These are phyloP conservation scores for Clathrospora elynae DNA, from an alignment of 2,329 filamentous ascomycete genomes.

Conservation along the genomic window DNA sequence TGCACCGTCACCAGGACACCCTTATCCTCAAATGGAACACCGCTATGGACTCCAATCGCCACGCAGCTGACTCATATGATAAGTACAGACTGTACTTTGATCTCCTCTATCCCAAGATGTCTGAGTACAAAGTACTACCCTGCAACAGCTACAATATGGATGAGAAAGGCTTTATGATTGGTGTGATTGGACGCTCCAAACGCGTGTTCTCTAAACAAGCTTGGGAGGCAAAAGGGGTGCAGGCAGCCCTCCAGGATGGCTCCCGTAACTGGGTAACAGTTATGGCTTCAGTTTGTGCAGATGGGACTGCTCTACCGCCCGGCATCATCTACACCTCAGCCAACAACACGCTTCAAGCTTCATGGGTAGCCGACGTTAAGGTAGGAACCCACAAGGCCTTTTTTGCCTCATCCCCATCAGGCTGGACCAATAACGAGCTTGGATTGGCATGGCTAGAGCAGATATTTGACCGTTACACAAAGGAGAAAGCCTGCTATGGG, in stretches of 20 bases:
- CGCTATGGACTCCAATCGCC: conserved; percentile 6
- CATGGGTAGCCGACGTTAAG: too few species aligned
- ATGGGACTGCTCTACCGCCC: conserved; percentile 12
- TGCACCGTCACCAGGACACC: conserved; percentile 4
- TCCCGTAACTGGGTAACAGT: conserved; percentile 11
- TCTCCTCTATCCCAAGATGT: conserved; percentile 12
- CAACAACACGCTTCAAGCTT: too few species aligned
- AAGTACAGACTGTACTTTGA: conserved; percentile 14
- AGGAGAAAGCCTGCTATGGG: too few species aligned
- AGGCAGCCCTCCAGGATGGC: conserved; percentile 7
- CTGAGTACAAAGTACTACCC: conserved; percentile 8
- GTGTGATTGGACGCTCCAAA: conserved; percentile 7
- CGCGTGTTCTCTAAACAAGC: conserved; percentile 6
- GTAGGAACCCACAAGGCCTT: too few species aligned
- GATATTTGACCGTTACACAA: too few species aligned
- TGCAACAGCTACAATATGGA: conserved; percentile 17
- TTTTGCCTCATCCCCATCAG: too few species aligned
- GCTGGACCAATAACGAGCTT: too few species aligned
- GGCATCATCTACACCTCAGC: conserved; percentile 15
- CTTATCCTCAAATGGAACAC: conserved; percentile 6
- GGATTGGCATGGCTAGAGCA: too few species aligned
- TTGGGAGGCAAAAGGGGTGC: neutral
- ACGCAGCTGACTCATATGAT: conserved; percentile 8
- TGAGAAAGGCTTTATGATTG: conserved; percentile 12
- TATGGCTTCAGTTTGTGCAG: conserved; percentile 15